Base-by-base conservation (phyloP, 345 rosid genomes). In the Camelina laxa region DNA sequence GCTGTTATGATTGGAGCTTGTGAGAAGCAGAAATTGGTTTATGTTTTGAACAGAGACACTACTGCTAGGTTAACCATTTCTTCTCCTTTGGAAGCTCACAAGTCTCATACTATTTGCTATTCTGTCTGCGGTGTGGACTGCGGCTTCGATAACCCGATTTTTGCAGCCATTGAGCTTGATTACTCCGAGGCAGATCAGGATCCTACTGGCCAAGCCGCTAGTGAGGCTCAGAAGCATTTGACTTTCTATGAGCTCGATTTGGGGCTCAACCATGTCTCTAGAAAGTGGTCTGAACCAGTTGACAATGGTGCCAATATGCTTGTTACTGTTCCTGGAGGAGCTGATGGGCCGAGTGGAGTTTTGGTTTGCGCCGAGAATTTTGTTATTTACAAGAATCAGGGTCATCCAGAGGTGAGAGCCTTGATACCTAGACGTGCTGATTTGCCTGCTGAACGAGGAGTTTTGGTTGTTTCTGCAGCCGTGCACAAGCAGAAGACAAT, bases 291-390 rank as follows among this genome's bases (percentile, higher is more conserved):
- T 0, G 98, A 95, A 49, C 85, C 87, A 2, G 98, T 95, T 65
- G 98, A 95, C 63, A 93, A 91, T 61, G 99, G 96, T n/a, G 99
- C 99, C 6, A 92, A 95, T 69, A 82, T 92, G 97, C 89, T 95
- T 50, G 98, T 95, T 75, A 92, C 96, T 0, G 99, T 95, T 8
- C 99, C 99, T n/a, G 99, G 99, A 58, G 99, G 97, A 39, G 81
- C 49, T 90, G 98, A 92, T 81, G 99, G 99, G 17, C 98, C 99
- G 0, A 95, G 98, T 66, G 99, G 99, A 47, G 97, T 92, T 76
- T 33, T 95, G 74, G 97, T 95, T 56, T 95, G 99, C 27, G 98
- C 98, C 0, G 99, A 95, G 75, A 95, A 95, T 88, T 95, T 95
- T 51, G 99, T 95, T 5, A 95, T 95, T 48, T 95, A 95, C 72